Percentiles rank a stretch among this genome's conserved stretches.
These are phyloP conservation scores for Stephanodiscus triporus DNA, from an alignment of 108 stramenopile species.

Conservation along the genomic window DNA sequence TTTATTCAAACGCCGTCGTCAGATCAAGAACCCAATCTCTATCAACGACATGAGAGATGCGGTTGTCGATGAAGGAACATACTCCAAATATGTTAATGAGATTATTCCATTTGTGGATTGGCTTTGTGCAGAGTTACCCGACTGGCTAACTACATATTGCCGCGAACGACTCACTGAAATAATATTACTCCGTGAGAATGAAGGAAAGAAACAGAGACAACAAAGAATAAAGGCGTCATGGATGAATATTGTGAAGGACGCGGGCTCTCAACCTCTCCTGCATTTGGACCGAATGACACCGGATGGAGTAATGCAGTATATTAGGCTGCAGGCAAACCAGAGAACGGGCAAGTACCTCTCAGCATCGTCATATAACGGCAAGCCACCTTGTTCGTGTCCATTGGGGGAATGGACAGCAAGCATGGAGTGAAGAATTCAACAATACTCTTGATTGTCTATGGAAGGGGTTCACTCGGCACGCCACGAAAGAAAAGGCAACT, in stretches of 20 bases:
- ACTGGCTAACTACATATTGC: constrained; percentile 2
- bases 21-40: constrained; percentile 9
- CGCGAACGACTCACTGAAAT: not conserved
- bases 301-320: constrained; percentile 1
- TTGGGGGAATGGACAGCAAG: not conserved
- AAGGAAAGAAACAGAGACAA: not conserved
- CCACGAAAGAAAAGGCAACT: constrained; percentile 2
- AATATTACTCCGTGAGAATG: not conserved
- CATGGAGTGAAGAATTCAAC: constrained; percentile 4
- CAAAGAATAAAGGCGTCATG: not conserved
- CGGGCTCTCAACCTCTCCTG: not conserved
- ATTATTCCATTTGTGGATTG: constrained; percentile 3
- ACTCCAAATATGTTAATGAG: too few relatives aligned
- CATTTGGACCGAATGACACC: constrained; percentile 1
- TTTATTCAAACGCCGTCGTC: too few relatives aligned
- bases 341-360: constrained; percentile 1
- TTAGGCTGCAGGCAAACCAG: constrained; percentile 2
- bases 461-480: constrained; percentile 3
- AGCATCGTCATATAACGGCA: not conserved
- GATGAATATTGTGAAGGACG: not conserved
- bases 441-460: constrained; percentile 7
- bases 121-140: not conserved
- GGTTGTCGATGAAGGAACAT: constrained; percentile 1
- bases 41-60: not conserved
- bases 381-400: constrained; percentile 8